These are phyloP conservation scores for Candida boleticola DNA, from an alignment of 805 yeast genomes.

Conservation along the genomic window DNA sequence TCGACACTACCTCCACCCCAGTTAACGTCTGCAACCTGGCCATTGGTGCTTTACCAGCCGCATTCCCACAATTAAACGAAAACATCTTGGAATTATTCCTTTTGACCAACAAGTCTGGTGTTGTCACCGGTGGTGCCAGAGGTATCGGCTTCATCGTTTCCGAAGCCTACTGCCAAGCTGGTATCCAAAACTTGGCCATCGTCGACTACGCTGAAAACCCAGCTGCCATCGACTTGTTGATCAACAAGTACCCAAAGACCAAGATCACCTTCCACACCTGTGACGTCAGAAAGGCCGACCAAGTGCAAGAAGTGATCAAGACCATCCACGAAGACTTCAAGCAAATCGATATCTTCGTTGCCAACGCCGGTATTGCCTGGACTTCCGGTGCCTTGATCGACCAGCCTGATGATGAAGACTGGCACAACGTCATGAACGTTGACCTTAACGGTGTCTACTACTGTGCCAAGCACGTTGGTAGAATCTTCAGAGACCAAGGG, in stretches of 20 bases:
- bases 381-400: slow-evolving; percentile 40
- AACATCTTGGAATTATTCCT: slow-evolving; percentile 29
- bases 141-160: slow-evolving; percentile 36
- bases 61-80: slow-evolving; percentile 26
- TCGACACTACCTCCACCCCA: slow-evolving; percentile 1
- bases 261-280: slow-evolving; percentile 31
- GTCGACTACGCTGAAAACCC: slow-evolving; percentile 37
- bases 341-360: slow-evolving; percentile 42
- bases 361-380: slow-evolving; percentile 51
- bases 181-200: slow-evolving; percentile 34
- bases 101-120: slow-evolving; percentile 31
- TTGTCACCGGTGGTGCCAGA: slow-evolving; percentile 37
- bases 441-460: slow-evolving; percentile 81
- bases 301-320: slow-evolving; percentile 33
- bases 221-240: slow-evolving; percentile 24
- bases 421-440: slow-evolving; percentile 70
- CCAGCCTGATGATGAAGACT: slow-evolving; percentile 48
- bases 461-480: slow-evolving; percentile 73
- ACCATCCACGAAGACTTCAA: slow-evolving; percentile 31
- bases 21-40: slow-evolving; percentile 21
- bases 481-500: slow-evolving; percentile 68
- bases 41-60: slow-evolving; percentile 39
- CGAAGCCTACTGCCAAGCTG: slow-evolving; percentile 40
- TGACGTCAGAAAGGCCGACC: slow-evolving; percentile 39
- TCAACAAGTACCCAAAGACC: slow-evolving; percentile 28